Evolutionary conservation across 306 rosid species (phyloP).

Genomic region (Leucaena leucocephala): DNA sequence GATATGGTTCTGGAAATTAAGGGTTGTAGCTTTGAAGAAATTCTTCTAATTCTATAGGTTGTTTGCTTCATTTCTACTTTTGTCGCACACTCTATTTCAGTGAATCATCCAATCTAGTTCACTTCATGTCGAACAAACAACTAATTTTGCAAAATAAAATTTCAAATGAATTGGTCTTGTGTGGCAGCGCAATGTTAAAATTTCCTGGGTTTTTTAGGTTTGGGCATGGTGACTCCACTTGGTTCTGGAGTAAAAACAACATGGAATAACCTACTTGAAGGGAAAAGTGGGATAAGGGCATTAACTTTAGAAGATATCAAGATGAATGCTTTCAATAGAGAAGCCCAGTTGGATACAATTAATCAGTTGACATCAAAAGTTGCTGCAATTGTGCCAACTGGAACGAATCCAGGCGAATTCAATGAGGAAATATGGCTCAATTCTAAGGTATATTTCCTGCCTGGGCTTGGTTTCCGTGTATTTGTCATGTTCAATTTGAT

Average conservation of each 20-base stretch:
- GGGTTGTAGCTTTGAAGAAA: slow-evolving; percentile 8
- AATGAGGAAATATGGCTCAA: slow-evolving; percentile 70
- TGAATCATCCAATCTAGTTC: neutral
- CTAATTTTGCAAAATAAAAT: neutral
- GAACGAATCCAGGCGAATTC: slow-evolving; percentile 65
- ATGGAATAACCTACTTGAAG: slow-evolving; percentile 69
- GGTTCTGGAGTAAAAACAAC: slow-evolving; percentile 86
- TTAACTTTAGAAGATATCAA: slow-evolving; percentile 65
- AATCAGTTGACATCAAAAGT: slow-evolving; percentile 86
- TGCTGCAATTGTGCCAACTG: slow-evolving; percentile 81
- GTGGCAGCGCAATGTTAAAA: slow-evolving; percentile 6
- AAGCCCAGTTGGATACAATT: slow-evolving; percentile 61
- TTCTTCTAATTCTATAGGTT: neutral
- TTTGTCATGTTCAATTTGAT: slow-evolving; percentile 5
- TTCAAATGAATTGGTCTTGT: slow-evolving; percentile 10
- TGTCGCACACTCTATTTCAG: neutral
- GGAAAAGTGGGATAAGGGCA: slow-evolving; percentile 75
- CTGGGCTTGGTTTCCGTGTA: neutral
- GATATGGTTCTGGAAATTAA: neutral
- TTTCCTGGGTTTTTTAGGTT: slow-evolving; percentile 47
- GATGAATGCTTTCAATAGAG: slow-evolving; percentile 69
- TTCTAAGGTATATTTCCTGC: slow-evolving; percentile 54
- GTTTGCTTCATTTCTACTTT: neutral
- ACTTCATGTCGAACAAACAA: slow-evolving; percentile 2
- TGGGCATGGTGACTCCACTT: slow-evolving; percentile 97